Base-by-base conservation (phyloP, 2,329 filamentous ascomycete species). In the Xylaria digitata region DNA sequence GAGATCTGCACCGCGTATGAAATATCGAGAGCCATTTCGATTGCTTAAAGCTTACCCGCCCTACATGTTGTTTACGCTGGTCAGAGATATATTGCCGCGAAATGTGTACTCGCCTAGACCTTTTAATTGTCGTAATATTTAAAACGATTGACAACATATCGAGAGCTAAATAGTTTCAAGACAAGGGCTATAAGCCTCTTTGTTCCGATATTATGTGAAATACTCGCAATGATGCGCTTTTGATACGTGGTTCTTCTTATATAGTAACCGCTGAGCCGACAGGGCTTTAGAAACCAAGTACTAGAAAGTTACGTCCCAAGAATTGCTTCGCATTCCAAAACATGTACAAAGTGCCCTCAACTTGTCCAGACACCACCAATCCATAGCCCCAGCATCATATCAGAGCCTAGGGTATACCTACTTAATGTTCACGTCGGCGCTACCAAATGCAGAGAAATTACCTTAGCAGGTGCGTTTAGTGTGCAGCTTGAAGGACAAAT, bases 401-500 rank as follows among this genome's bases (percentile, higher is more conserved):
- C 26, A 1, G 4, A 40, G 37, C 9, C 13, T 13, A 3, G 15
- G 23, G 42, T 43, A 53, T 32, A 30, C 17, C 53, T 48, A 48
- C 17, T 57, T 48, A 48, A 48, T 58, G 42, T 49, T 37, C 52
- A 57, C 30, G 30, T 40, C 37, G 17, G n/a, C 17, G 15, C 13
- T n/a, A 53, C 21, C n/a, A 26, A 32, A 37, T 37, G 57, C 45
- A 26, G 52, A 43, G 37, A 52, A 37, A 1, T n/a, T n/a, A n/a
- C n/a, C n/a, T n/a, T n/a, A n/a, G 13, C 19, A 49, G 15, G 40
- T 52, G 56, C 46, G 56, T 50, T 61, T 61, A 65, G 56, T 61
- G 45, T 49, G 57, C 49, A 37, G 30, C 43, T 34, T 26, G 5
- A 7, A 52, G 15, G 6, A 19, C 32, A 7, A 46, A 59, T 34